These are phyloP conservation scores for Termitomyces sp. DNA, from an alignment of 768 basidiomycete genomes.

Conservation along the genomic window DNA sequence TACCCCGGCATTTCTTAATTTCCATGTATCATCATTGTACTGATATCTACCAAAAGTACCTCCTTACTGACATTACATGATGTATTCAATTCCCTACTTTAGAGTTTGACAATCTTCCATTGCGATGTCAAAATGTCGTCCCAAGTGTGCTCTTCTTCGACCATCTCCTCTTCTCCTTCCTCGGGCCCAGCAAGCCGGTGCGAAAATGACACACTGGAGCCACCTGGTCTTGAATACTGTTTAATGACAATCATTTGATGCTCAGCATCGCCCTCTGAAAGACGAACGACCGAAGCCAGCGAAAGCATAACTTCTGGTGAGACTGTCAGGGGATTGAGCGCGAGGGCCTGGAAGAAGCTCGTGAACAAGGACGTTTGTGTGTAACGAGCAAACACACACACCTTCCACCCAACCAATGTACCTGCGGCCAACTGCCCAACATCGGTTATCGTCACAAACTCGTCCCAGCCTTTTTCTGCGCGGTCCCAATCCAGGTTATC, in stretches of 20 bases:
- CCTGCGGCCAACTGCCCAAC: slow-evolving; percentile 23
- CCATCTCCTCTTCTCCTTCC: slow-evolving; percentile 14
- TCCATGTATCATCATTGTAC: slow-evolving; percentile 9
- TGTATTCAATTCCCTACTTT: not conserved
- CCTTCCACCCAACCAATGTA: slow-evolving; percentile 44
- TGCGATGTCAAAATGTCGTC: slow-evolving; percentile 12
- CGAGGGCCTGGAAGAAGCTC: slow-evolving; percentile 39
- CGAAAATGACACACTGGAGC: slow-evolving; percentile 16
- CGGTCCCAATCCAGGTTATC: slow-evolving; percentile 30
- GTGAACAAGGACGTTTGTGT: not conserved
- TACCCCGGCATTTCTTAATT: not conserved
- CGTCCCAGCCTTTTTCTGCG: slow-evolving; percentile 27
- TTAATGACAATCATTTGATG: slow-evolving; percentile 8
- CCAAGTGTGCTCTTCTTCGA: slow-evolving; percentile 19
- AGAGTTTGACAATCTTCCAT: slow-evolving; percentile 16
- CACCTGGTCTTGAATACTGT: slow-evolving; percentile 12
- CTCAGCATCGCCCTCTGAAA: slow-evolving; percentile 4
- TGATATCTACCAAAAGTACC: slow-evolving; percentile 5
- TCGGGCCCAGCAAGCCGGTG: slow-evolving; percentile 10
- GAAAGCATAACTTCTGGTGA: slow-evolving; percentile 53
- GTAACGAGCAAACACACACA: slow-evolving; percentile 18
- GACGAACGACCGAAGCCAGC: slow-evolving; percentile 32
- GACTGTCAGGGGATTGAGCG: slow-evolving; percentile 50
- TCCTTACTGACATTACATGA: not conserved
- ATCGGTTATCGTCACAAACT: slow-evolving; percentile 16